Conservation (phyloP, 306 rosid genomes). For the Trifolium fragiferum region DNA sequence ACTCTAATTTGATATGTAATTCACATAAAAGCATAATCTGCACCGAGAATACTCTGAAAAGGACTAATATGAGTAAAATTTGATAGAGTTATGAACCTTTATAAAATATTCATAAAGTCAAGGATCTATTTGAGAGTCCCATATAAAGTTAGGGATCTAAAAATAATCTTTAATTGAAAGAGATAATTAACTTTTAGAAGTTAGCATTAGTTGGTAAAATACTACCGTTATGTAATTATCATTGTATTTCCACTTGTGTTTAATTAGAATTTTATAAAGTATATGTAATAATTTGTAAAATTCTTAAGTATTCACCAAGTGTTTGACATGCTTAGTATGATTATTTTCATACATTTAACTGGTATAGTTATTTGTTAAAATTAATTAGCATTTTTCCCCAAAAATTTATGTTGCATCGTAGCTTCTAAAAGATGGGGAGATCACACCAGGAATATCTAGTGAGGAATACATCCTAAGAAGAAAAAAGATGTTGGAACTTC, state of each 20-base stretch:
- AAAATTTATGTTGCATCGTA: slow-evolving; percentile 44
- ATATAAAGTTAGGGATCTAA: no score
- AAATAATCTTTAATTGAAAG: no score
- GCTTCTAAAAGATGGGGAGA: slow-evolving; percentile 86
- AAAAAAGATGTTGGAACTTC: slow-evolving; percentile 77
- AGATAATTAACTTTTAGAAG: not conserved
- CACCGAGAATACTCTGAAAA: no score
- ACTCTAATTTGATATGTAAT: no score
- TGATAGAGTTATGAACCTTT: no score
- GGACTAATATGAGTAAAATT: no score
- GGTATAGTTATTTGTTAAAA: slow-evolving; percentile 14
- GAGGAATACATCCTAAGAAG: slow-evolving; percentile 83
- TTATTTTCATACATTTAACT: not conserved
- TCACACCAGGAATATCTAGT: slow-evolving; percentile 74
- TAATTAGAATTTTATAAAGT: no score
- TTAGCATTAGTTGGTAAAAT: not conserved
- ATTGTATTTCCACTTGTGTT: no score
- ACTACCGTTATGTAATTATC: not conserved
- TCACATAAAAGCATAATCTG: no score
- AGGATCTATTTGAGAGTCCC: no score
- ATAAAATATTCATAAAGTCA: no score
- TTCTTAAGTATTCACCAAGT: not conserved
- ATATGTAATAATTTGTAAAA: no score
- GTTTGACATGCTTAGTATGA: not conserved
- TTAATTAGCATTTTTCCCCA: slow-evolving; percentile 26